Evolutionary conservation across 257 asterid genomes (phyloP).

Genomic region (Thymus mandschuricus): DNA sequence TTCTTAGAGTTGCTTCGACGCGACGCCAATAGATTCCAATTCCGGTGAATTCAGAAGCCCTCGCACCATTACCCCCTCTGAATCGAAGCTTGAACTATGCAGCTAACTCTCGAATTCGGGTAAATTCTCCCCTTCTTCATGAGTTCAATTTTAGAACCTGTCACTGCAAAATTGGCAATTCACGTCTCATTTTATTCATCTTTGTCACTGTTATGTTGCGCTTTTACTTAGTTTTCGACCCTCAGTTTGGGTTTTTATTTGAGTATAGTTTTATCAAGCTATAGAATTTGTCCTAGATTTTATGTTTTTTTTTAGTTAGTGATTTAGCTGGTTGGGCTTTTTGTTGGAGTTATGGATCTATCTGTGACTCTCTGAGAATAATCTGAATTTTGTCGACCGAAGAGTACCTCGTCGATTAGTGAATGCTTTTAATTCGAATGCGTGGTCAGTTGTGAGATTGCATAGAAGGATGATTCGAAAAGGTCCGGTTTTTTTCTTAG

Average conservation of each 20-base stretch:
- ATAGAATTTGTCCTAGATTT: not conserved
- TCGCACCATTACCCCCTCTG: not conserved
- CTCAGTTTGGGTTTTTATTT: not conserved
- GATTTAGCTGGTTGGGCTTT: not conserved
- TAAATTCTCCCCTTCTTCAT: constrained; percentile 28
- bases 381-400: not conserved
- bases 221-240: not conserved
- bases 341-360: not conserved
- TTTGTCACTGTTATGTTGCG: not conserved
- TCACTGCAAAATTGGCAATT: constrained; percentile 1
- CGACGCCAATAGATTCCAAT: not conserved
- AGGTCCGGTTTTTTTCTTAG: not conserved
- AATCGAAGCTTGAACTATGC: constrained; percentile 42
- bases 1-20: not conserved
- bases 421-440: not conserved
- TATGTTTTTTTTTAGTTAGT: not conserved
- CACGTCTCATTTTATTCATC: not conserved
- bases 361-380: not conserved
- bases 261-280: not conserved
- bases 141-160: not conserved
- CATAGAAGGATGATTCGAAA: not conserved
- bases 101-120: constrained; percentile 94
- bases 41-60: not conserved
- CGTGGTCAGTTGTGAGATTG: not conserved
- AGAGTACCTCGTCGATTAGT: not conserved